These are phyloP conservation scores for Neonectria punicea DNA, from an alignment of 2,329 filamentous ascomycete species.

Conservation along the genomic window DNA sequence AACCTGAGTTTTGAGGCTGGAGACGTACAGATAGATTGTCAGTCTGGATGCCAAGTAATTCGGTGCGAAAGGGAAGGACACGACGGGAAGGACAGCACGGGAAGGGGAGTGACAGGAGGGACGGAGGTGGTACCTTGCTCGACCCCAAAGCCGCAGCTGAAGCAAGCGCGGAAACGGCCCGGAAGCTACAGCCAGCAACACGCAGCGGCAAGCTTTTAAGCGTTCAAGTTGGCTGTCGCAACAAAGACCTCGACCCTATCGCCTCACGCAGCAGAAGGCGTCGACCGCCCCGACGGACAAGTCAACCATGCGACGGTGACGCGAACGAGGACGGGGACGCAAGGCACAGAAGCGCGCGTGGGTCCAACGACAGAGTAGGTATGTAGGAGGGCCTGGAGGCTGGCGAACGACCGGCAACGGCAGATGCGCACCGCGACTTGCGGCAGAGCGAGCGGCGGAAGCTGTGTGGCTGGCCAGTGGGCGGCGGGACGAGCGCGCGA, in stretches of 20 bases:
- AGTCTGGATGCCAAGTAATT: not conserved
- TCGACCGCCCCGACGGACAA: conserved; percentile 1
- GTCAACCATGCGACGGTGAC: conserved; percentile 16
- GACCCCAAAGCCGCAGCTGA: not conserved
- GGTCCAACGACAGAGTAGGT: not conserved
- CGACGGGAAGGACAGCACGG: not conserved
- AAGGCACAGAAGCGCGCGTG: conserved; percentile 17
- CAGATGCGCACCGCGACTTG: conserved; percentile 9
- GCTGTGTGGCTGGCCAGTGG: conserved; percentile 17
- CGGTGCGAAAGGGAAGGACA: no score
- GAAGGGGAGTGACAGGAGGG: not conserved
- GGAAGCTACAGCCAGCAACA: conserved; percentile 1
- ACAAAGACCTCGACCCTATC: not conserved
- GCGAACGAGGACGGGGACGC: conserved; percentile 1
- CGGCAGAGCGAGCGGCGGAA: conserved; percentile 3
- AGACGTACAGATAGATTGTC: not conserved
- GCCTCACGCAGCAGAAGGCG: not conserved
- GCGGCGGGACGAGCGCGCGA: conserved; percentile 12
- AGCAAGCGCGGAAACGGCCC: not conserved
- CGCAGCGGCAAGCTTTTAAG: not conserved
- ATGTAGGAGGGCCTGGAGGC: conserved; percentile 8
- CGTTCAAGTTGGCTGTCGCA: not conserved
- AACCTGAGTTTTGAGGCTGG: not conserved
- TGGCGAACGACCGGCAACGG: conserved; percentile 1
- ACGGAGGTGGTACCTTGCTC: not conserved